phyloP scores from a whole-genome alignment of 352 stramenopile genomes.

The Globisporangium recalcitrans region DNA sequence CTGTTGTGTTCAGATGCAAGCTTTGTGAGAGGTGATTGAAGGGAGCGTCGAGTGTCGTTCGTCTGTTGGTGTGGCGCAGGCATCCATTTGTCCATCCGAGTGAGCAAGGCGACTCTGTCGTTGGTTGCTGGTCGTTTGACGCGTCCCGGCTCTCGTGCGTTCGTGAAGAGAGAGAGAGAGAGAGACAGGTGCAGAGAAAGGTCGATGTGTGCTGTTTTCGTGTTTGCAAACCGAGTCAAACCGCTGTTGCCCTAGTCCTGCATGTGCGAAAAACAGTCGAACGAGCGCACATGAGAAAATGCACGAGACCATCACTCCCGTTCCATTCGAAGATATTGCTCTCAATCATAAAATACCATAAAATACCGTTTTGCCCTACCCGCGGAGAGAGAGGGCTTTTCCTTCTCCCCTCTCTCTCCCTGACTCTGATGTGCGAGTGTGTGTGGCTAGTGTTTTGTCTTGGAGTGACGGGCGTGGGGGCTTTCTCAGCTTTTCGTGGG shows the following conservation, averaged over 20 bases:
- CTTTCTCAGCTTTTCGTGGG: background rate
- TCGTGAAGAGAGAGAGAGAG: background rate
- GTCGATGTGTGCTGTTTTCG: background rate
- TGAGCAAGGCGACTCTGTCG: too few relatives aligned
- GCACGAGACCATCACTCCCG: too few relatives aligned
- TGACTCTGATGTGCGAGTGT: background rate
- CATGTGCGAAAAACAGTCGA: too few relatives aligned
- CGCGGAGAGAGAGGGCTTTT: background rate
- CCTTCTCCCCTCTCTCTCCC: background rate
- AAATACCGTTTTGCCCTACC: background rate
- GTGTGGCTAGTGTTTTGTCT: background rate
- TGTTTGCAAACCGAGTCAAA: too few relatives aligned
- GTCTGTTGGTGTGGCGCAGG: too few relatives aligned
- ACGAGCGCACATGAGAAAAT: too few relatives aligned
- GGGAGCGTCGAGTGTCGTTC: too few relatives aligned
- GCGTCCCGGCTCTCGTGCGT: background rate
- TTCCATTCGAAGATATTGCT: too few relatives aligned
- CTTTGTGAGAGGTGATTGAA: too few relatives aligned
- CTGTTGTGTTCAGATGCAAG: too few relatives aligned
- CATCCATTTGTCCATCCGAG: too few relatives aligned
- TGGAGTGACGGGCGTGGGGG: background rate
- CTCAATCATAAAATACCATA: background rate
- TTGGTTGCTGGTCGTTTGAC: background rate
- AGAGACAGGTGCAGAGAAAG: background rate
- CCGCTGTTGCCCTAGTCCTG: too few relatives aligned